These are phyloP conservation scores for Cymbopogon flexuosus DNA, from an alignment of 202 grass and related monocot genomes.

Conservation along the genomic window DNA sequence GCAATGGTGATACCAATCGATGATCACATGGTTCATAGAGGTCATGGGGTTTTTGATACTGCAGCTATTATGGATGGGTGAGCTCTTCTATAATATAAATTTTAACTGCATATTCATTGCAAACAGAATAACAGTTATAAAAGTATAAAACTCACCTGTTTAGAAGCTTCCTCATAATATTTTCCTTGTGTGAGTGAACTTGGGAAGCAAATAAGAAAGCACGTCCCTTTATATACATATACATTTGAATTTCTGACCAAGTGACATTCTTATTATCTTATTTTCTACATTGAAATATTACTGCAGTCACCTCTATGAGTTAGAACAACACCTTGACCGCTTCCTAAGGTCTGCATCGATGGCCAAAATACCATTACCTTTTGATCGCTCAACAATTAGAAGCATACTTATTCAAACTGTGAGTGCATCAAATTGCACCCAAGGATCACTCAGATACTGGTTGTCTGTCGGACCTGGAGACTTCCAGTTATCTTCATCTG, in stretches of 20 bases:
- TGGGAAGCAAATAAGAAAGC: not conserved
- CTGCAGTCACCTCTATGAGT: conserved; percentile 83
- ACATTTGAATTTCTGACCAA: conserved; percentile 13
- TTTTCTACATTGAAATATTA: conserved; percentile 17
- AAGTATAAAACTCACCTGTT: not conserved
- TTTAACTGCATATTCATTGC: not conserved
- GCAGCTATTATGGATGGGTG: conserved; percentile 93
- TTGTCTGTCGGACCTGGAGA: conserved; percentile 80
- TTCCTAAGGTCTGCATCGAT: conserved; percentile 71
- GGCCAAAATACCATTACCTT: conserved; percentile 62
- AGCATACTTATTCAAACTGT: conserved; percentile 65
- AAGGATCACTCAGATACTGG: conserved; percentile 87
- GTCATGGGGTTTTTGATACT: conserved; percentile 93
- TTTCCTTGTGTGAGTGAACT: not conserved
- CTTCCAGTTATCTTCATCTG: conserved; percentile 71
- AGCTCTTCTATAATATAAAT: conserved; percentile 13
- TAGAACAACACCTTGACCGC: conserved; percentile 80
- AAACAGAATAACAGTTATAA: not conserved
- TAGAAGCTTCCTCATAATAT: not conserved
- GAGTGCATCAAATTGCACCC: conserved; percentile 67
- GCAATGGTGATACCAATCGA: conserved; percentile 89
- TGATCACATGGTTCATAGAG: conserved; percentile 95
- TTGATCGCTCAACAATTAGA: conserved; percentile 54
- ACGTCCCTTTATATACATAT: not conserved
- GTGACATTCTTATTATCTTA: not conserved